Evolutionary conservation across 805 yeast genomes (phyloP).

Genomic region (Maudiozyma saulgeensis): DNA sequence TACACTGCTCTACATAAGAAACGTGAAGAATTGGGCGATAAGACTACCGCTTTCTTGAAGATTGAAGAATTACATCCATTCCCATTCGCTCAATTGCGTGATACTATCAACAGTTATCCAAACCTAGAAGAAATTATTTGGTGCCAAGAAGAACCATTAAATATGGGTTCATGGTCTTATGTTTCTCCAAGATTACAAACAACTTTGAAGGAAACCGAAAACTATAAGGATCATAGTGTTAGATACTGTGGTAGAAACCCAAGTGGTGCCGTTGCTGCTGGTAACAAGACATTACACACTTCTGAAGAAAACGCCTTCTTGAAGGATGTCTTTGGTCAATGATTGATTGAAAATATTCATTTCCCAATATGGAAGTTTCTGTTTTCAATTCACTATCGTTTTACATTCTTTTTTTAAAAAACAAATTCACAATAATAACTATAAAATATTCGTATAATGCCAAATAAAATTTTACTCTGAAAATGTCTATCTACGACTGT

Average conservation of each 20-base stretch:
- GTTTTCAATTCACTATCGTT: background rate
- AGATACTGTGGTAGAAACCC: conserved; percentile 98
- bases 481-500: background rate
- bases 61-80: conserved; percentile 96
- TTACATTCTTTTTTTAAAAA: background rate
- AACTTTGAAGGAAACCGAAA: conserved; percentile 63
- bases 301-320: conserved; percentile 86
- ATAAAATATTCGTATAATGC: background rate
- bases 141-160: conserved; percentile 98
- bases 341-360: background rate
- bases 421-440: background rate
- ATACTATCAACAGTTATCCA: conserved; percentile 70
- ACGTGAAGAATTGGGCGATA: conserved; percentile 68
- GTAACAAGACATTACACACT: conserved; percentile 77
- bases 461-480: background rate
- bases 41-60: conserved; percentile 78
- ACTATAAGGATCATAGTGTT: conserved; percentile 45
- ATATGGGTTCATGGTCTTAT: conserved; percentile 84
- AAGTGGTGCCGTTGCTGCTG: conserved; percentile 97
- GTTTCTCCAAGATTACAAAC: conserved; percentile 79
- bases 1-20: conserved; percentile 84
- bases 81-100: conserved; percentile 93
- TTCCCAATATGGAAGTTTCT: background rate
- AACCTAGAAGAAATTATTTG: conserved; percentile 80
- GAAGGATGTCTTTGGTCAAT: conserved; percentile 51